A percentile compares a stretch with the other conserved stretches of the same genome.
These are phyloP conservation scores for Aurantiochytrium sp. DNA, from an alignment of 108 stramenopile genomes.

Conservation along the genomic window DNA sequence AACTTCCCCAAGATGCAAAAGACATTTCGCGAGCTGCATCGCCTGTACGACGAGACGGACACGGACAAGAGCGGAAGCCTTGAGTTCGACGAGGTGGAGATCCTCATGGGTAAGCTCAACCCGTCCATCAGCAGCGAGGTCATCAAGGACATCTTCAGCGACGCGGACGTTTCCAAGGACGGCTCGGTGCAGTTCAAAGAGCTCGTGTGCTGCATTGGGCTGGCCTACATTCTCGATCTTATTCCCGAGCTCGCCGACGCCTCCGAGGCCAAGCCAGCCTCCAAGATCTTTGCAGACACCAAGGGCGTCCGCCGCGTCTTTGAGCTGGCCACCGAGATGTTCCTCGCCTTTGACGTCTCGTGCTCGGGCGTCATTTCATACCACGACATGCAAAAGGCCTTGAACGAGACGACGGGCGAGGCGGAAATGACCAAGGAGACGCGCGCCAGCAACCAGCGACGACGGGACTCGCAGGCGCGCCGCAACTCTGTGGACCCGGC, in stretches of 20 bases:
- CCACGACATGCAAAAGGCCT: not conserved
- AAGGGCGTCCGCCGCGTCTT: constrained; percentile 19
- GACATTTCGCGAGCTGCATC: not conserved
- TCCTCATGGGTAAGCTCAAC: constrained; percentile 8
- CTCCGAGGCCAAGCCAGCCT: not conserved
- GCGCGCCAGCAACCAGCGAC: not conserved
- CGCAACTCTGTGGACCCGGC: constrained; percentile 1
- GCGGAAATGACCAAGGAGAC: constrained; percentile 7
- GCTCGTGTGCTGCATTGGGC: not conserved
- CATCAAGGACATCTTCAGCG: not conserved
- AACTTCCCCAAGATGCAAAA: constrained; percentile 25
- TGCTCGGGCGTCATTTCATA: not conserved
- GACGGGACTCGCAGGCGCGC: not conserved
- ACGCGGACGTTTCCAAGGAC: constrained; percentile 1
- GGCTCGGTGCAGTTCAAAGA: not conserved
- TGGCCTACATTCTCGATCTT: not conserved
- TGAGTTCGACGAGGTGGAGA: not conserved
- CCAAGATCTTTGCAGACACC: not conserved
- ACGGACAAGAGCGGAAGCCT: not conserved
- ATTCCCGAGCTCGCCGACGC: constrained; percentile 26
- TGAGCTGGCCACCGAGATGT: constrained; percentile 12
- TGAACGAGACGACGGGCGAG: not conserved
- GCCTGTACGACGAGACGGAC: constrained; percentile 6
- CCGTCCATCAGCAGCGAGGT: not conserved
- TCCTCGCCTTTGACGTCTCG: constrained; percentile 11